phyloP scores from a whole-genome alignment of 495 filamentous ascomycete genomes.

The Podospora appendiculata region DNA sequence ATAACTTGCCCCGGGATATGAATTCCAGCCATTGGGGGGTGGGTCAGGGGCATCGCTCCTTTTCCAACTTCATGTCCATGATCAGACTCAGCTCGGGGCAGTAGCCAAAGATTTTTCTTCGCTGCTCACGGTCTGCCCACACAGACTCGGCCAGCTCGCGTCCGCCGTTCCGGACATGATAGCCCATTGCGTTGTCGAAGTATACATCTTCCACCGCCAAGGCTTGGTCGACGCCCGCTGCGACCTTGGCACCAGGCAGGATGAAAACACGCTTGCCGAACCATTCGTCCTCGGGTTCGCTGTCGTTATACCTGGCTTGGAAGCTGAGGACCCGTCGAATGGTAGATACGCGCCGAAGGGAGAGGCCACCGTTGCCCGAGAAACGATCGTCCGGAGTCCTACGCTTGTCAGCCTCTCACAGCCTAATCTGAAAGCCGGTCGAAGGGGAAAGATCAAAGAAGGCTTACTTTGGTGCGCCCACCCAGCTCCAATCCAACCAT shows the following conservation, averaged over 20 bases:
- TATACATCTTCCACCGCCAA: conserved; percentile 41
- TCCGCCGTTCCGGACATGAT: conserved; percentile 36
- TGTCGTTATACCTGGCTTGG: conserved; percentile 36
- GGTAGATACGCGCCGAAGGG: conserved; percentile 36
- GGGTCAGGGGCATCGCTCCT: conserved; percentile 27
- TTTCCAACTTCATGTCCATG: conserved; percentile 42
- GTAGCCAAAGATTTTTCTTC: conserved; percentile 38
- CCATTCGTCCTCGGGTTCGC: conserved; percentile 43
- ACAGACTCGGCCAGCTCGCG: conserved; percentile 24
- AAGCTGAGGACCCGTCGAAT: conserved; percentile 34
- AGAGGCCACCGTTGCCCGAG: conserved; percentile 43
- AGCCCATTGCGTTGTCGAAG: conserved; percentile 39
- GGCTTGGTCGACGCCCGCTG: conserved; percentile 23
- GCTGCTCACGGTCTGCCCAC: conserved; percentile 29
- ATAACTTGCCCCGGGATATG: too few relatives aligned
- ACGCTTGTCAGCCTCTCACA: conserved; percentile 1
- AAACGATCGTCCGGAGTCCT: conserved; percentile 29
- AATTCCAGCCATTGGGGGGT: too few relatives aligned
- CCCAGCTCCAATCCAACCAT: conserved; percentile 41
- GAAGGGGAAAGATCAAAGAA: not conserved
- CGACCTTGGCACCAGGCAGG: conserved; percentile 38
- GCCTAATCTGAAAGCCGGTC: not conserved
- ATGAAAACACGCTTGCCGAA: conserved; percentile 33
- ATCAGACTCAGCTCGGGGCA: conserved; percentile 44
- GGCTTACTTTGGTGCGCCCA: conserved; percentile 36